Base-by-base conservation (phyloP, 768 basidiomycete species). In the Rhizopogon sp. region DNA sequence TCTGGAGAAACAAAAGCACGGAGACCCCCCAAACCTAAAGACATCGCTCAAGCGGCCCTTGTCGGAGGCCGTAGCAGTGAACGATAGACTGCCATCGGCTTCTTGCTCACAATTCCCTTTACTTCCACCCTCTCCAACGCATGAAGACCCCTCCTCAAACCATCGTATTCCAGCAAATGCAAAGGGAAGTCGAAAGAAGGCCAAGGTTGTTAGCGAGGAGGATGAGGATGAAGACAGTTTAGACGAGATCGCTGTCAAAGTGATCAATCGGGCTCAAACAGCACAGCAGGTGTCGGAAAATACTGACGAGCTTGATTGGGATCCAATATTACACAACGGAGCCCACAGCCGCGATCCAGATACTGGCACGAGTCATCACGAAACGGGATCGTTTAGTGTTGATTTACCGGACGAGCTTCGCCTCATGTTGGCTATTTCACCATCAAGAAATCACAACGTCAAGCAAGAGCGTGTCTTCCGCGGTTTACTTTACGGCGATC, bases 71-170 rank as follows among this genome's bases (percentile, higher is more conserved):
- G 46, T 49, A 20, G 22, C 47, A 11, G 35, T 37, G 35, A 49
- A 37, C 17, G 20, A 49, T 49, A 14, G 33, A 22, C 20, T 37
- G 47, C 8, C 33, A 49, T 49, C 47, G 44, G 4, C 29, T 17
- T 16, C 28, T 10, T 25, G 50, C 11, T 35, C 66, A 47, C 69
- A 71, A 6, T 62, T 66, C 20, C 52, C 62, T 28, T 76, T 88
- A 46, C 65, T 88, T 51, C 85, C 86, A 6, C 87, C 87, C 16
- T 87, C 88, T 16, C 88, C 88, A n/a, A 83, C 85, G 16, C 77
- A 78, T 3, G 70, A 70, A 22, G 64, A 70, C 39, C 57, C 65
- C 22, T 57, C 58, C 45, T 35, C 61, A 58, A 50, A 58, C 65
- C 50, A 54, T 50, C 51, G 71, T 64, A 61, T 64, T 57, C 29